Evolutionary conservation across 768 basidiomycete species (phyloP), one percentile per base, ranked within the genome.

Genomic region (Trametopsis cervina): DNA sequence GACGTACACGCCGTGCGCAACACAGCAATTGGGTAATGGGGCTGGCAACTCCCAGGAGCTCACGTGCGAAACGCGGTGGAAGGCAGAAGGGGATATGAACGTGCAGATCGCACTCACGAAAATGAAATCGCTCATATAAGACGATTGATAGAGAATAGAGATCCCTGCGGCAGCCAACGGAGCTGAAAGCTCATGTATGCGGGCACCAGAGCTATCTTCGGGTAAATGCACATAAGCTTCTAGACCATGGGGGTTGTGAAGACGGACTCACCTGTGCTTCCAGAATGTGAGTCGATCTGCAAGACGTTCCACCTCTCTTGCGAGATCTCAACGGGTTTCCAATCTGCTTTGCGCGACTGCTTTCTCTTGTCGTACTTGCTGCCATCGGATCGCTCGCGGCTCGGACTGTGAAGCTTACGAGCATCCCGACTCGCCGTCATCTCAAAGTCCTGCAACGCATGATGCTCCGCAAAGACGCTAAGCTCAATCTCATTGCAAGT

Each of bases 401-500:
- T 67, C 64, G 24, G 71, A 66, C 21, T 71, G 29, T 48, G 69
- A 39, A 69, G 70, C 17, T 67, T 73, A n/a, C n/a, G n/a, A 40
- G 77, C 68, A 55, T 85, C 83, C 44, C 68, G 76, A 23, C 75
- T 65, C 7, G 82, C 81, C 55, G 83, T 73, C 7, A 68, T 64
- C 55, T 80, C 77, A 54, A 87, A 86, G 54, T 83, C 80, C 11
- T 67, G 58, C 13, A 84, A 71, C 48, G 69, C 60, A 50, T 69
- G 66, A 46, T 78, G 71, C 53, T 85, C 81, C 27, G 80, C 83
- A 56, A 89, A 87, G 42, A 86, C 66, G 61, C 76, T 78, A 63
- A 90, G 81, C 64, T 89, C 87, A 54, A 88, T 76, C 54, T 85
- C 77, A 61, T 90, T 90, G 67, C 76, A 84, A 44, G 84, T 85